Evolutionary conservation across 1,139 yeast species (phyloP), one percentile per base, ranked within the genome.

Genomic region (Candida mesenterica): DNA sequence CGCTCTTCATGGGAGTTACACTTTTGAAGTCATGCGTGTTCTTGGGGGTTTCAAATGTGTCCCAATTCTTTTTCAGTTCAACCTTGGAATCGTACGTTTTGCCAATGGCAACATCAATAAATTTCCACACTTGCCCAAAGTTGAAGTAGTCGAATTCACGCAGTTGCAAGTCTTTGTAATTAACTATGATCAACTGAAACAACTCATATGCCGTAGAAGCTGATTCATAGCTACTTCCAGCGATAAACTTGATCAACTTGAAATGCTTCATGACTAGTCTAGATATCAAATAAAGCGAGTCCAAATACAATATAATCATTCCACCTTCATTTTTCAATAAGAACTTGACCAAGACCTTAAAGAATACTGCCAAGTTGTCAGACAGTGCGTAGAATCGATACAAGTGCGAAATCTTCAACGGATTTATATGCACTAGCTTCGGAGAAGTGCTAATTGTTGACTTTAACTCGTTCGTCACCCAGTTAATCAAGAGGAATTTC

Each of bases 271-370:
- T 50, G 5, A 65, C 52, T 24, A 71, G 46, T 26, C 55, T 53
- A 4, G 71, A 43, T 12, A 69, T 53, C 32, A 68, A 53, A 39
- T 67, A 63, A 7, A 72, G 50, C 2, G 72, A 54, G 40, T 71
- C 76, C 50, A 68, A 47, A 43, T 69, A 70, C 33, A 58, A 57
- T 9, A 69, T 67, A 16, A 69, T 59, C 36, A 69, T 58, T 24
- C 66, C 68, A 8, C 68, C 65, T 34, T 69, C 74, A 48, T 72
- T 71, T 32, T 54, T 60, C 37, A 71, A 52, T 3, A 70, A 49
- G 14, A 55, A 56, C 28, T 60, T 63, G 12, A 73, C 46, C n/a
- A 75, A 46, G 0, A 55, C 62, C 32, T 61, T 57, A 48, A 74
- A 65, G 41, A 75, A 72, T 1, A 64, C 69, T 0, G 76, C 60